A percentile compares a stretch with the other conserved stretches of the same genome.
Evolutionary conservation across 2,329 filamentous ascomycete species (phyloP).

Genomic region (Penicillium griseofulvum): DNA sequence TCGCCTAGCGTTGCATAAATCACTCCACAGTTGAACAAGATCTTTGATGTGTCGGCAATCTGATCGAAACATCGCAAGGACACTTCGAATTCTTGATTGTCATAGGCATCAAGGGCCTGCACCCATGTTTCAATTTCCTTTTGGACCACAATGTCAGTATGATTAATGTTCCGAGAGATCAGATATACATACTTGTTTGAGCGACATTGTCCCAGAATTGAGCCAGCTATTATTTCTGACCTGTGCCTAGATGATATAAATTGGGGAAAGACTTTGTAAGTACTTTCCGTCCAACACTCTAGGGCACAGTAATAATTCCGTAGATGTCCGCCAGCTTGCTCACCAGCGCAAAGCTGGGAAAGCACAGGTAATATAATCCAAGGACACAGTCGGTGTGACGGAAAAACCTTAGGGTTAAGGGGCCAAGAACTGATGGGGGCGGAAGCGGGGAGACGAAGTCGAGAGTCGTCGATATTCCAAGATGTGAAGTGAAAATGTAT

Average conservation of each 20-base stretch:
- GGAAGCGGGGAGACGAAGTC: constrained; percentile 1
- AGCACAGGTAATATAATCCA: constrained; percentile 13
- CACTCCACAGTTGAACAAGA: constrained; percentile 96
- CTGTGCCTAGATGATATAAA: neutral
- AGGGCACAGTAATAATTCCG: neutral
- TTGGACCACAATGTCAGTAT: constrained; percentile 5
- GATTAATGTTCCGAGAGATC: neutral
- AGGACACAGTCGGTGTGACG: constrained; percentile 13
- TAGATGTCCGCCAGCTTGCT: neutral
- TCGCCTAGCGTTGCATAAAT: constrained; percentile 96
- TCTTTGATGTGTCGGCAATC: constrained; percentile 95
- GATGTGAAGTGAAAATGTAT: neutral
- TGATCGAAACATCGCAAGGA: constrained; percentile 77
- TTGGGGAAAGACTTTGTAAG: neutral
- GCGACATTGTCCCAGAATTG: constrained; percentile 48
- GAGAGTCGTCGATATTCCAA: neutral
- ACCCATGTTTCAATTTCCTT: constrained; percentile 99
- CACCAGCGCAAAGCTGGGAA: constrained; percentile 3
- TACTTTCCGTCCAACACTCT: constrained; percentile 5
- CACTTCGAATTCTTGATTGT: constrained; percentile 96
- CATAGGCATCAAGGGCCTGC: constrained; percentile 82
- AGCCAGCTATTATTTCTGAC: neutral
- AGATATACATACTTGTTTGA: constrained; percentile 54
- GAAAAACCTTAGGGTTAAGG: constrained; percentile 2
- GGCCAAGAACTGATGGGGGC: constrained; percentile 1